Evolutionary conservation across 2,329 filamentous ascomycete genomes (phyloP), one percentile per base, ranked within the genome.

Genomic region (Aspergillus sp.): DNA sequence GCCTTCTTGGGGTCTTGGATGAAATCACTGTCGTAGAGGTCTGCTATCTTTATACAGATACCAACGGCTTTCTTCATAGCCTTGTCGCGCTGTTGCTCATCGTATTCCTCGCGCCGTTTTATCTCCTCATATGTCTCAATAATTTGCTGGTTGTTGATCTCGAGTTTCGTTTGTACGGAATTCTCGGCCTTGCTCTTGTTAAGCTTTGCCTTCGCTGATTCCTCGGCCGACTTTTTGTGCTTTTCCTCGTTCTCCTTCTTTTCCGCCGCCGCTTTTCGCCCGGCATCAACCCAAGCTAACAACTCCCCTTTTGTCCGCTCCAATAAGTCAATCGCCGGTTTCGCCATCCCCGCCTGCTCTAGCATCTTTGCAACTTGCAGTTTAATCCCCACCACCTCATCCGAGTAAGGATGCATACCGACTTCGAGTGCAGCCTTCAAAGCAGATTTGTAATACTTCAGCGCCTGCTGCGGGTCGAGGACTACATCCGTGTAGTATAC

Each of bases 321-420:
- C 33, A 97, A 77, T 4, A 96, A 86, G 50, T 90, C 84, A 57
- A 90, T 87, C 0, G 92, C 87, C 57, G 87, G 84, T 21, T 84
- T 81, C 68, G 87, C 87, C 66, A 89, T 85, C 33, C 87, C 82
- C 15, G 90, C 84, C 68, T 89, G 88, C 74, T 97, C 91, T 61
- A 96, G 82, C 81, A 96, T 87, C 9, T 83, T 82, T 1, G 91
- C 87, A 8, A 96, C 81, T 70, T 93, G 87, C 51, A 98, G 87
- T 69, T 92, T 91, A 52, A 98, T 87, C 8, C 95, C 95, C 65
- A 97, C 82, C 35, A 97, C 88, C 72, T 97, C 93, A 66, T 97
- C 90, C 4, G 90, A 93, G 71, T 93, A 96, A 0, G 90, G 91
- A 70, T 98, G 91, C 78, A 99, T 85, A 0, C 87, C 86, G 51